A percentile compares a stretch with the other conserved stretches of the same genome.
These are phyloP conservation scores for Metarhizium guizhouense DNA, from an alignment of 2,329 filamentous ascomycete species.

Conservation along the genomic window DNA sequence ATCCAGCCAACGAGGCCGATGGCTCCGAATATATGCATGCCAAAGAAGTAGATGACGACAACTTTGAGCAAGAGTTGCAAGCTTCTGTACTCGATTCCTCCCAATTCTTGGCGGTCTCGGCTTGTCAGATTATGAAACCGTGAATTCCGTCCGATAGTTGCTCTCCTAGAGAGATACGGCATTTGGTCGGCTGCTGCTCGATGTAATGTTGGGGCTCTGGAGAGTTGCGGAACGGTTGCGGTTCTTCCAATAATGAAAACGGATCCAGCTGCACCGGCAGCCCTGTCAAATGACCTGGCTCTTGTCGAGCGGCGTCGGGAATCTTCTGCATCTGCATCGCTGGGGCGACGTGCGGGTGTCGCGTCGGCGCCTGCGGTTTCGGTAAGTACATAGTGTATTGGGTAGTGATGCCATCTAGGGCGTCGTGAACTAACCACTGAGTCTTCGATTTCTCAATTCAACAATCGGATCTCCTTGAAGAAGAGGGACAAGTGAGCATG, in stretches of 20 bases:
- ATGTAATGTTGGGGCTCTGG: neutral
- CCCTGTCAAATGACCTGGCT: neutral
- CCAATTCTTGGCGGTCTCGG: conserved; percentile 31
- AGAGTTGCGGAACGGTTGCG: neutral
- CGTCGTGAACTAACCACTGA: neutral
- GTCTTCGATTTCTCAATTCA: neutral
- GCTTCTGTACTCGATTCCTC: conserved; percentile 42
- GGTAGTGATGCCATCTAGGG: neutral
- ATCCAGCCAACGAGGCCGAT: conserved; percentile 41
- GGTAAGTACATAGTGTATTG: neutral
- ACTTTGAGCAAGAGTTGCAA: conserved; percentile 40
- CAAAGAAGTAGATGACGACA: conserved; percentile 33
- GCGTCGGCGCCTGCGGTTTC: neutral
- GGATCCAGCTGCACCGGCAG: neutral
- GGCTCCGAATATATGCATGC: conserved; percentile 36
- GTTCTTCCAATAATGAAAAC: neutral
- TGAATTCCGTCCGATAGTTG: neutral
- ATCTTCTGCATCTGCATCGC: neutral
- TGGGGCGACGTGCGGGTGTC: neutral
- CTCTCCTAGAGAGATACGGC: neutral
- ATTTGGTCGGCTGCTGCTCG: neutral
- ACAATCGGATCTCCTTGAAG: neutral
- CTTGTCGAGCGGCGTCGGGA: neutral
- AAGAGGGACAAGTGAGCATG: neutral
- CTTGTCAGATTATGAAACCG: neutral